Percentiles rank a stretch among this genome's conserved stretches.
These are phyloP conservation scores for Alternaria panax DNA, from an alignment of 2,329 filamentous ascomycete genomes.

Conservation along the genomic window DNA sequence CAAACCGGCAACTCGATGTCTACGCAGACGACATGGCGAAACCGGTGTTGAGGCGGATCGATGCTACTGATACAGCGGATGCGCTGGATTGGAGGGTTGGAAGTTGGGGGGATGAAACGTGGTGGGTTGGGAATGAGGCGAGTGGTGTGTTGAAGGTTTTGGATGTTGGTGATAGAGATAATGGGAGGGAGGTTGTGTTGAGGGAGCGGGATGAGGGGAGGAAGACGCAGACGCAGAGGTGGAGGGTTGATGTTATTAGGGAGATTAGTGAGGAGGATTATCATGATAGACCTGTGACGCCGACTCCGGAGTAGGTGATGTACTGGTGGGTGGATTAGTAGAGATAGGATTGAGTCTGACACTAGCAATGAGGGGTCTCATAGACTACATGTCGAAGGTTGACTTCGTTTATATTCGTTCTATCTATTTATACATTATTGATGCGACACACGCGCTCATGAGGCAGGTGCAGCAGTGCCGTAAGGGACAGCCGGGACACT, in stretches of 20 bases:
- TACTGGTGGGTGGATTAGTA: background rate
- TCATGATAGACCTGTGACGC: background rate
- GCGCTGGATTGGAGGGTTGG: constrained; percentile 27
- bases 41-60: constrained; percentile 20
- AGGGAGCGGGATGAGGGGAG: constrained; percentile 20
- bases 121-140: constrained; percentile 29
- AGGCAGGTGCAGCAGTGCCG: constrained; percentile 24
- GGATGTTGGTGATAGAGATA: constrained; percentile 29
- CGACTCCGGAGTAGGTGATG: background rate
- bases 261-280: constrained; percentile 21
- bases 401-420: background rate
- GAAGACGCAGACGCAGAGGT: constrained; percentile 31
- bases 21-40: constrained; percentile 21
- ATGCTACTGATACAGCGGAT: background rate
- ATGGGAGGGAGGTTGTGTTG: constrained; percentile 21
- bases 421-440: background rate
- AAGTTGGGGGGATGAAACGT: constrained; percentile 33
- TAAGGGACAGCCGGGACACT: constrained; percentile 51
- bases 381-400: background rate
- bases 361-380: background rate
- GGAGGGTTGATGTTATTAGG: constrained; percentile 29
- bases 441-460: background rate
- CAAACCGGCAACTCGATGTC: constrained; percentile 26
- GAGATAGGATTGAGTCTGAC: background rate
- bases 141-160: constrained; percentile 22